Conservation (phyloP, 208 protist species). For the Trichomonas gallinae region DNA sequence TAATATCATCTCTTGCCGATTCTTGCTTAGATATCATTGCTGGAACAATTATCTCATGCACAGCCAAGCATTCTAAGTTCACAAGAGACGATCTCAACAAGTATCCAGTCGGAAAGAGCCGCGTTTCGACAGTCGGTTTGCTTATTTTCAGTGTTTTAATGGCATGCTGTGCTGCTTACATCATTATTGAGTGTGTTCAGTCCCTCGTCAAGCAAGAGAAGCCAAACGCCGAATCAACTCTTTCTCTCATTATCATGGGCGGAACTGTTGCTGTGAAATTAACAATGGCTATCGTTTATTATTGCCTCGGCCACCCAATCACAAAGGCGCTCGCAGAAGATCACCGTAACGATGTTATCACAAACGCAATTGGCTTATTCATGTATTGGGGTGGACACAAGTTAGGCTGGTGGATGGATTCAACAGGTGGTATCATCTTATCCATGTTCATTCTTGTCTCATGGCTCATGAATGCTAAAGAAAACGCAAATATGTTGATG, state of each 20-base stretch:
- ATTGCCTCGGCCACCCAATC: neutral
- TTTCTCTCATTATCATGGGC: neutral
- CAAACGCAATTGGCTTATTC: neutral
- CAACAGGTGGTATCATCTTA: neutral
- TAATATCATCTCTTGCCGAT: neutral
- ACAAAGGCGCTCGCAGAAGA: neutral
- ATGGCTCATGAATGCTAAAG: neutral
- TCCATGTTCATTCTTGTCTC: neutral
- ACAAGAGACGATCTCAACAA: neutral
- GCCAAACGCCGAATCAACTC: neutral
- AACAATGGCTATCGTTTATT: neutral
- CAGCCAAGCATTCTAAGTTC: neutral
- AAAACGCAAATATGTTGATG: constrained; percentile 12
- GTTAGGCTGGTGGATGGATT: constrained; percentile 18
- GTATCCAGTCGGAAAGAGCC: neutral
- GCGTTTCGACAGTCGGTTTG: neutral
- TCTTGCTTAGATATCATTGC: neutral
- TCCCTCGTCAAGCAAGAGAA: neutral
- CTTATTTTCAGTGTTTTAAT: constrained; percentile 7
- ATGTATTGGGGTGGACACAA: neutral
- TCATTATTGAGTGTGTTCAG: constrained; percentile 6
- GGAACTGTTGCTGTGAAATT: neutral
- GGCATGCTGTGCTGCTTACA: neutral
- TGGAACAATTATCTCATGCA: neutral
- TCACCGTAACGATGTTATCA: neutral